phyloP scores from a whole-genome alignment of 805 yeast genomes.

The Saccharomycopsis microspora region DNA sequence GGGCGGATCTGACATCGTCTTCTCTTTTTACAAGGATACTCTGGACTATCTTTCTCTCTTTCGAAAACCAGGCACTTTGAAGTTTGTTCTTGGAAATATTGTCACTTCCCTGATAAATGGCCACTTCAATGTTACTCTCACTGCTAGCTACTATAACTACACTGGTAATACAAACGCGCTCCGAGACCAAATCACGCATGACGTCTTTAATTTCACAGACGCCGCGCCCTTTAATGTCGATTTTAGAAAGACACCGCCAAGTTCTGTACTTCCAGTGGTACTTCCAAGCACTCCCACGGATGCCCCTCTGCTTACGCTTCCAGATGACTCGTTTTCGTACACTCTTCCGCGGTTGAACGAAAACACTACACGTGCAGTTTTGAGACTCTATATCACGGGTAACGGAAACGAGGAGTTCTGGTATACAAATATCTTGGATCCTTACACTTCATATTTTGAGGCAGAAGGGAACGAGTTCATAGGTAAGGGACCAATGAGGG shows the following conservation, averaged over 20 bases:
- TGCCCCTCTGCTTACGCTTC: not conserved
- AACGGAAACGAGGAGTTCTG: slow-evolving; percentile 76
- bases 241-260: too few species aligned
- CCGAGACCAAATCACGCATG: not conserved
- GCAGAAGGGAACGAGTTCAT: slow-evolving; percentile 28
- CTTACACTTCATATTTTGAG: slow-evolving; percentile 27
- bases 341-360: not conserved
- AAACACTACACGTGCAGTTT: slow-evolving; percentile 39
- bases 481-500: slow-evolving; percentile 66
- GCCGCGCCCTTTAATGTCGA: not conserved
- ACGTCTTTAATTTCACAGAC: not conserved
- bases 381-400: slow-evolving; percentile 62
- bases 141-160: slow-evolving; percentile 35
- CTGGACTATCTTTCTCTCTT: slow-evolving; percentile 44
- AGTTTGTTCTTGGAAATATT: slow-evolving; percentile 54
- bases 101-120: slow-evolving; percentile 45
- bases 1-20: slow-evolving; percentile 32
- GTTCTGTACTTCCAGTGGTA: not conserved
- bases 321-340: not conserved
- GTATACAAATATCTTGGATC: slow-evolving; percentile 52
- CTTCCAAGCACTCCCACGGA: not conserved
- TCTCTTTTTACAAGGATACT: slow-evolving; percentile 53
- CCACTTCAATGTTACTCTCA: slow-evolving; percentile 39
- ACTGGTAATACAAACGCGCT: not conserved
- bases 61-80: slow-evolving; percentile 21